Evolutionary conservation across 306 rosid genomes (phyloP), one percentile per base, ranked within the genome.

Genomic region (Crotalaria pallida): DNA sequence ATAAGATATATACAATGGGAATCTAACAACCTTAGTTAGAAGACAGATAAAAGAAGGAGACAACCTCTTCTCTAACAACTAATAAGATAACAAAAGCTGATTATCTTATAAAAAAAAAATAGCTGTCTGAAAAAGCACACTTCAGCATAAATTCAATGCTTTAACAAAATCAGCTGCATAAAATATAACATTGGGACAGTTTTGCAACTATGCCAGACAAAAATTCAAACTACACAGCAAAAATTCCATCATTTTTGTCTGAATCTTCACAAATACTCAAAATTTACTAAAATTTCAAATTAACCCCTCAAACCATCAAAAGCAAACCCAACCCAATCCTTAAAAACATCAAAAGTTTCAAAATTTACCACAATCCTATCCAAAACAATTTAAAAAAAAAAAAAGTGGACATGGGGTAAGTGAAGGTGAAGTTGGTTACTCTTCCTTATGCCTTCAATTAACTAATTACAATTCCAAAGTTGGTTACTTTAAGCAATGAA

Each of bases 211-310:
- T 47, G 64, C 47, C 69, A 80, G 87, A 79, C 81, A 79, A 79
- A 59, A 85, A 38, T 41, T 36, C 29, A 74, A 78, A 80, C 70
- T 31, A 58, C 74, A 80, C 78, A 76, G 70, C 64, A 63, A 19
- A 19, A 69, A 78, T 68, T 65, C 68, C 80, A 77, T 73, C 79
- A 56, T 56, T 80, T 80, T 78, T 83, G 76, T 82, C 80, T 64
- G 86, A 82, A 80, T 75, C 96, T 87, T 88, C 87, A 74, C 61
- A 60, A 80, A 76, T 73, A 86, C 78, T 73, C 82, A 49, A 73
- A 67, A 67, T 65, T 40, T 70, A 65, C 67, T 27, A 66, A 84
- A 77, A 73, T 76, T 79, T 62, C 55, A 64, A 69, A 24, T 19
- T 18, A 74, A 77, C 40, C 77, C 52, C 43, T 15, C 65, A 79